Conservation (phyloP, 192 early-diverging fungal species). For the Rhizophagus clarus region DNA sequence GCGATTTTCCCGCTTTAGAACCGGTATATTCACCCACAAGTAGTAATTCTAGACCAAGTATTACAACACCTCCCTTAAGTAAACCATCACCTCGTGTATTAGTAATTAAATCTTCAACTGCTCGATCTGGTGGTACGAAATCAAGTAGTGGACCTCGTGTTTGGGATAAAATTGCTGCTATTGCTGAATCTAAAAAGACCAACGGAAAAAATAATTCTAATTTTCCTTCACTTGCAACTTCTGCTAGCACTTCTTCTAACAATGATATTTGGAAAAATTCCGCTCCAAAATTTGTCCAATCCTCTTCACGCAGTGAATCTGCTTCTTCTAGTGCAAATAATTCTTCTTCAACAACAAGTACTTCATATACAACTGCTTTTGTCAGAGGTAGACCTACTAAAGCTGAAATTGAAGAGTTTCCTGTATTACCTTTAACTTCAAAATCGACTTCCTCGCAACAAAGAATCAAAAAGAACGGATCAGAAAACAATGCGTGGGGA, state of each 20-base stretch:
- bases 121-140: constrained; percentile 46
- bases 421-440: background rate
- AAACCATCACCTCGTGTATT: constrained; percentile 61
- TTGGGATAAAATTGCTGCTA: constrained; percentile 52
- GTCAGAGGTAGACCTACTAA: background rate
- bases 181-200: constrained; percentile 38
- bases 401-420: background rate
- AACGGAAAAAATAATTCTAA: constrained; percentile 8
- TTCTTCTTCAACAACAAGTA: too few species aligned
- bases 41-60: constrained; percentile 34
- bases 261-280: background rate
- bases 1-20: constrained; percentile 36
- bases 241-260: background rate
- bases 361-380: background rate
- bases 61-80: constrained; percentile 38
- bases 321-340: background rate
- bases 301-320: background rate
- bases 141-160: constrained; percentile 43
- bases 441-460: background rate
- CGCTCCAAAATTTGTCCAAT: background rate
- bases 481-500: background rate
- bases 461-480: background rate
- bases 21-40: constrained; percentile 35
- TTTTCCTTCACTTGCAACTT: background rate
- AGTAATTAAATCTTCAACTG: constrained; percentile 71